These are phyloP conservation scores for Coemansia sp. DNA, from an alignment of 192 early-diverging fungal genomes.

Conservation along the genomic window DNA sequence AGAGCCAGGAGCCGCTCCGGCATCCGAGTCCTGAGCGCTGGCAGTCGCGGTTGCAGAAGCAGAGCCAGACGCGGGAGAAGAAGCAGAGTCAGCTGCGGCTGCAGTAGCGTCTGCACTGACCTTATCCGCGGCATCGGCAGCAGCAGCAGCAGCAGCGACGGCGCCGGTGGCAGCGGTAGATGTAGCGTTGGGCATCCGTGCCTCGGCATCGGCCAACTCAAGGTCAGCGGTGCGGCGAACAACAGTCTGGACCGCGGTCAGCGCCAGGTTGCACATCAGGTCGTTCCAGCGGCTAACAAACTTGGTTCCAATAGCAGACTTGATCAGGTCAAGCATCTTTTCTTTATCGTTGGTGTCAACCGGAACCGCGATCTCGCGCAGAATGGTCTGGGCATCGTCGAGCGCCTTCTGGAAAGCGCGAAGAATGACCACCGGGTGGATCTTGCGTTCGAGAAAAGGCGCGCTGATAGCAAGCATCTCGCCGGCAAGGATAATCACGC, in stretches of 20 bases:
- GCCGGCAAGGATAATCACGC: conserved; percentile 97
- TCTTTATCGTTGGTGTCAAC: conserved; percentile 79
- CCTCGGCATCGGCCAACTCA: conserved; percentile 13
- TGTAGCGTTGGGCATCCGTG: not conserved
- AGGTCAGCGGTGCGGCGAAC: conserved; percentile 47
- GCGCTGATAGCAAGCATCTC: conserved; percentile 89
- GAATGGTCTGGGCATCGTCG: conserved; percentile 83
- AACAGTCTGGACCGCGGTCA: conserved; percentile 94
- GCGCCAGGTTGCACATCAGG: conserved; percentile 94
- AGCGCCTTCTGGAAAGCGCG: conserved; percentile 89
- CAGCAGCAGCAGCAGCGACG: not conserved
- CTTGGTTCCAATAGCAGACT: conserved; percentile 95
- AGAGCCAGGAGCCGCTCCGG: conserved; percentile 3
- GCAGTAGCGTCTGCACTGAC: not conserved
- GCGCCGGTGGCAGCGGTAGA: not conserved
- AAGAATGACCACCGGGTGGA: conserved; percentile 98
- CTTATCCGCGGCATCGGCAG: not conserved
- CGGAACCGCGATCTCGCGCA: conserved; percentile 78
- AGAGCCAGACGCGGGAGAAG: not conserved
- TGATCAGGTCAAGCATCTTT: conserved; percentile 91
- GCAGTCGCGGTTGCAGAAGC: not conserved
- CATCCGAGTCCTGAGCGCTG: not conserved
- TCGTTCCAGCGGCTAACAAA: conserved; percentile 94
- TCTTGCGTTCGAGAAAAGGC: conserved; percentile 94
- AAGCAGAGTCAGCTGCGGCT: not conserved